Percentiles rank a stretch among this genome's conserved stretches.
Evolutionary conservation across 495 filamentous ascomycete genomes (phyloP).

Genomic region (Astrocystis sublimbata): DNA sequence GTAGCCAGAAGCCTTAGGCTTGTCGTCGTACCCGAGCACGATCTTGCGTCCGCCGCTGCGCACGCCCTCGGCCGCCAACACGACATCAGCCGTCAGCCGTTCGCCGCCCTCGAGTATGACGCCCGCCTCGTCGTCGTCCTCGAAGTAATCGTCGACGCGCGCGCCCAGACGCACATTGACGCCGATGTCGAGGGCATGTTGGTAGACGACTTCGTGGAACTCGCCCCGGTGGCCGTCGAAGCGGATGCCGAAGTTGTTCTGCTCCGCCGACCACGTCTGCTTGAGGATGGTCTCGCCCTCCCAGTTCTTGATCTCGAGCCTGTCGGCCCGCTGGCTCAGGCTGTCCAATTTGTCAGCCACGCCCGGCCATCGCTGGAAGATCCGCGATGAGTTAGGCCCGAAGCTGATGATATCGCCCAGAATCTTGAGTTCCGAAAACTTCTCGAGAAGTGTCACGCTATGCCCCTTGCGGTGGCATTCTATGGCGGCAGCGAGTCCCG

Average conservation of each 20-base stretch:
- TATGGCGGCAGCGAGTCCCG: slow-evolving; percentile 61
- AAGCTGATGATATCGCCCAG: slow-evolving; percentile 56
- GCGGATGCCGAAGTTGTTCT: slow-evolving; percentile 43
- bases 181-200: slow-evolving; percentile 56
- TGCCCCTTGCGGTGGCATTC: slow-evolving; percentile 66
- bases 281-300: slow-evolving; percentile 35
- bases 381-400: slow-evolving; percentile 49
- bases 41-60: slow-evolving; percentile 60
- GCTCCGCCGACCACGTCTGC: slow-evolving; percentile 44
- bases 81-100: slow-evolving; percentile 55
- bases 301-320: slow-evolving; percentile 37
- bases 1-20: slow-evolving; percentile 60
- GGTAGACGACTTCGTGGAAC: slow-evolving; percentile 61
- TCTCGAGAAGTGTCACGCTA: slow-evolving; percentile 54
- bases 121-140: slow-evolving; percentile 55
- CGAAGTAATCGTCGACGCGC: slow-evolving; percentile 62
- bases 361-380: slow-evolving; percentile 52
- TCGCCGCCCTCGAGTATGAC: slow-evolving; percentile 54
- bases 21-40: slow-evolving; percentile 63
- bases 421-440: slow-evolving; percentile 46
- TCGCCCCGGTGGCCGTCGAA: slow-evolving; percentile 66
- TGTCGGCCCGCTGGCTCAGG: slow-evolving; percentile 49
- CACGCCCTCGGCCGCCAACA: slow-evolving; percentile 65
- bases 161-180: slow-evolving; percentile 57
- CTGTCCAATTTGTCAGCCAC: slow-evolving; percentile 50